These are phyloP conservation scores for Cornus suecica DNA, from an alignment of 148 eudicot species.

Conservation along the genomic window DNA sequence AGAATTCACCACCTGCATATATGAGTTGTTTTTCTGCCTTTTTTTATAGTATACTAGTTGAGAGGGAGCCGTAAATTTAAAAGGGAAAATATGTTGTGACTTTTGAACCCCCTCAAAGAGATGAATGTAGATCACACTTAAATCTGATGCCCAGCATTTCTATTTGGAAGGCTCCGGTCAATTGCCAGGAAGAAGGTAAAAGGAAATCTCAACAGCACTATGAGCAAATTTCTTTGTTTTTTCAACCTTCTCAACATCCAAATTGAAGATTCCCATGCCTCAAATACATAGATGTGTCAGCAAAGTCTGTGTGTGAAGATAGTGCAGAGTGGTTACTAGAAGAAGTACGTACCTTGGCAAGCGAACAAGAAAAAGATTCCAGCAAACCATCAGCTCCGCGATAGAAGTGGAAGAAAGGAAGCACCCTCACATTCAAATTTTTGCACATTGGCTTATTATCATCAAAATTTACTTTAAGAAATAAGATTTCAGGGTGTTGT, in stretches of 20 bases:
- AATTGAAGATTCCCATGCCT: not conserved
- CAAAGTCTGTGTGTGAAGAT: not conserved
- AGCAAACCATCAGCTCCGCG: constrained; percentile 80
- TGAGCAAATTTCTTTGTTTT: not conserved
- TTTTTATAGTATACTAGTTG: too few relatives aligned
- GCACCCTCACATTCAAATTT: constrained; percentile 82
- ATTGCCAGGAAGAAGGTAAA: not conserved
- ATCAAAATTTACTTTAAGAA: constrained; percentile 84
- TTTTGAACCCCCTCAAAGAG: not conserved
- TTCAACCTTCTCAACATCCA: not conserved
- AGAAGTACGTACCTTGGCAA: constrained; percentile 57
- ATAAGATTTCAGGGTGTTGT: constrained; percentile 71
- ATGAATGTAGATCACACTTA: not conserved
- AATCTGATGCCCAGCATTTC: not conserved
- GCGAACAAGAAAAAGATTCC: constrained; percentile 78
- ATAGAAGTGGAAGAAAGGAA: constrained; percentile 83
- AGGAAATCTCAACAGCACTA: not conserved
- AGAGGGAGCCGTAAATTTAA: too few relatives aligned
- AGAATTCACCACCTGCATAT: not conserved
- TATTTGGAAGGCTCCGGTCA: not conserved
- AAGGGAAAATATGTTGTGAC: not conserved
- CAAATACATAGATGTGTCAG: not conserved
- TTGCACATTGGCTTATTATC: constrained; percentile 90
- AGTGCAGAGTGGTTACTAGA: not conserved
- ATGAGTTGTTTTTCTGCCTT: not conserved